A percentile compares a stretch with the other conserved stretches of the same genome.
Conservation (phyloP, 164 flowering plant species). For the Stephania yunnanensis region DNA sequence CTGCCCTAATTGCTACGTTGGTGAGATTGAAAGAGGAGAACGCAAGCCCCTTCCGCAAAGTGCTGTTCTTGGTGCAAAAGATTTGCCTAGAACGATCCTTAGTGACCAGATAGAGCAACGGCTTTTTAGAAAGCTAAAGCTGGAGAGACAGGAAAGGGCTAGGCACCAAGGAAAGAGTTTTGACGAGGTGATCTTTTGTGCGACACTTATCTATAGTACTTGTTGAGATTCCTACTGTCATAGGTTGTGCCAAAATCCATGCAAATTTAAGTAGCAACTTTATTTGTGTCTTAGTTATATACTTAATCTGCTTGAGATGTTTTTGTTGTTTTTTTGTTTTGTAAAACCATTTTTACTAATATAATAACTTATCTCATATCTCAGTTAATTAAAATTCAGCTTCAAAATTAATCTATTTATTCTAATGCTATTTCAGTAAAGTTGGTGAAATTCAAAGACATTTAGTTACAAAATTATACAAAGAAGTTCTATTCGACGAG, state of each 20-base stretch:
- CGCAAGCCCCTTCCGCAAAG: constrained; percentile 92
- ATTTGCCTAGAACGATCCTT: constrained; percentile 87
- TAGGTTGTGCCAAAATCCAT: not conserved
- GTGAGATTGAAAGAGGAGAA: constrained; percentile 79
- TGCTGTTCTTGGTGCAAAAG: constrained; percentile 99
- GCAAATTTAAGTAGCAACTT: not conserved
- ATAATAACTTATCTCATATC: no score
- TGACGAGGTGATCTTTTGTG: constrained; percentile 59
- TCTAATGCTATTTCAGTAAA: no score
- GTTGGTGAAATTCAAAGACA: no score
- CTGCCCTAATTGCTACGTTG: constrained; percentile 86
- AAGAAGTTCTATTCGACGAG: no score
- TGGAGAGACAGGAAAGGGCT: constrained; percentile 87
- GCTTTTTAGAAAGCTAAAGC: constrained; percentile 57
- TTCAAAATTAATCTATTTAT: not conserved
- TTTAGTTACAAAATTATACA: no score
- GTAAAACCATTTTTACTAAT: no score
- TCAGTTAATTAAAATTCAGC: no score
- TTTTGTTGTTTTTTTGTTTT: no score
- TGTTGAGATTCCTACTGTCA: not conserved
- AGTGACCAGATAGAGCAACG: constrained; percentile 96
- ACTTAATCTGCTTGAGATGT: not conserved
- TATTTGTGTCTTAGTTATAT: not conserved
- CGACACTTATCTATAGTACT: not conserved
- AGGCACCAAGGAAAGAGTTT: constrained; percentile 55